Conservation (phyloP, 768 basidiomycete species). For the Multifurca ochricompacta region DNA sequence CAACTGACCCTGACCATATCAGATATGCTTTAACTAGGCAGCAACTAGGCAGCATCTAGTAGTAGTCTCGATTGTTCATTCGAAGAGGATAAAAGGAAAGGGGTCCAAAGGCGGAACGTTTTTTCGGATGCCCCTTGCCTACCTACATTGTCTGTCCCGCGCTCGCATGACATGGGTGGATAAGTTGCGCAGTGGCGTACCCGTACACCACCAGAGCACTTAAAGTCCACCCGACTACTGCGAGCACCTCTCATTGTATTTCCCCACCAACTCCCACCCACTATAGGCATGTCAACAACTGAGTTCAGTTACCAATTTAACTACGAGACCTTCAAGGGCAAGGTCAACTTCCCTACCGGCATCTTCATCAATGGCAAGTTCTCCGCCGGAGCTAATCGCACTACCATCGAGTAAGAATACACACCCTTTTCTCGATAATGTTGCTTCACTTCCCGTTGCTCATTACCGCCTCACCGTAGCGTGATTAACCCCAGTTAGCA, state of each 20-base stretch:
- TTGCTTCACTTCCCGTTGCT: no score
- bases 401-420: constrained; percentile 53
- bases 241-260: no score
- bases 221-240: not conserved
- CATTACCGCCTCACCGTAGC: no score
- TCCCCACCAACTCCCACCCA: not conserved
- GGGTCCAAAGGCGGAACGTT: not conserved
- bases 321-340: constrained; percentile 43
- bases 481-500: constrained; percentile 49
- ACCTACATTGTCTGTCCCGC: not conserved
- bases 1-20: no score
- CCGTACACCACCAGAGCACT: not conserved
- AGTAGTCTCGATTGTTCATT: not conserved
- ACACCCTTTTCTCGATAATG: no score
- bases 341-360: constrained; percentile 60
- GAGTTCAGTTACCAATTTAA: constrained; percentile 43
- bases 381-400: constrained; percentile 43
- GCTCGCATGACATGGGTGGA: constrained; percentile 1
- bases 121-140: not conserved
- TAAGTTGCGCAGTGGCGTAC: not conserved
- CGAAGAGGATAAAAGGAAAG: not conserved
- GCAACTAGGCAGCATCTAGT: no score
- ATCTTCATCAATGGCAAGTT: constrained; percentile 68
- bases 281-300: constrained; percentile 32
- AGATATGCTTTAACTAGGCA: no score